Base-by-base conservation (phyloP, 768 basidiomycete genomes). In the Lepiota brunneoincarnata region DNA sequence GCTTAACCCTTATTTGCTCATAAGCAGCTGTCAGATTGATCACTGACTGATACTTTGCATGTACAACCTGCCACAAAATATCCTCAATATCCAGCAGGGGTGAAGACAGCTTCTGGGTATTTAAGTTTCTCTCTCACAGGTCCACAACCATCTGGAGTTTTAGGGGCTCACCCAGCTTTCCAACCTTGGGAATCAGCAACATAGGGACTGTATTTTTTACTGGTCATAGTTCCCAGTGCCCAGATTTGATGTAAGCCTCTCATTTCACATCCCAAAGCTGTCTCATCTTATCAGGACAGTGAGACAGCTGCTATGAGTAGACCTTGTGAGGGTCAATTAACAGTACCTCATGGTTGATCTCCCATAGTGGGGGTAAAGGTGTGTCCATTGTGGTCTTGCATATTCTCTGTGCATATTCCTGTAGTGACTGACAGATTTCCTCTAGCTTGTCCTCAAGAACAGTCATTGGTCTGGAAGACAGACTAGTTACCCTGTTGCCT, bases 21-120 rank as follows among this genome's bases (percentile, higher is more conserved):
- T 75, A 80, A 0, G 75, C 72, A 47, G 70, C 64, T 24, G 69
- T 67, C 12, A 68, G 56, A 54, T 80, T 74, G 3, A 79, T 62
- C 4, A 67, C 63, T 0, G 73, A 67, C 0, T 71, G 52, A 47
- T 66, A 71, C 11, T 45, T 54, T 0, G 61, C 60, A 0, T 60
- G n/a, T 0, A 73, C 70, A 0, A 73, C 69, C 12, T 70, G 60
- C 7, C 64, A 34, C 4, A 67, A 45, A 0, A 80, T 75, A 1
- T 63, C 64, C 11, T 78, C 74, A 12, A 70, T 67, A 51, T 78
- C 74, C 0, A 75, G 75, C 0, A 79, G 51, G 0, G 75, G 78
- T 0, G 72, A 72, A 0, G 69, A 61, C 42, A 72, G 53, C 45
- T 74, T 70, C 1, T 2, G n/a, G n/a, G n/a, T n/a, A n/a, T n/a